A percentile compares a stretch with the other conserved stretches of the same genome.
Evolutionary conservation across 805 yeast genomes (phyloP).

Genomic region (Kregervanrija delftensis): DNA sequence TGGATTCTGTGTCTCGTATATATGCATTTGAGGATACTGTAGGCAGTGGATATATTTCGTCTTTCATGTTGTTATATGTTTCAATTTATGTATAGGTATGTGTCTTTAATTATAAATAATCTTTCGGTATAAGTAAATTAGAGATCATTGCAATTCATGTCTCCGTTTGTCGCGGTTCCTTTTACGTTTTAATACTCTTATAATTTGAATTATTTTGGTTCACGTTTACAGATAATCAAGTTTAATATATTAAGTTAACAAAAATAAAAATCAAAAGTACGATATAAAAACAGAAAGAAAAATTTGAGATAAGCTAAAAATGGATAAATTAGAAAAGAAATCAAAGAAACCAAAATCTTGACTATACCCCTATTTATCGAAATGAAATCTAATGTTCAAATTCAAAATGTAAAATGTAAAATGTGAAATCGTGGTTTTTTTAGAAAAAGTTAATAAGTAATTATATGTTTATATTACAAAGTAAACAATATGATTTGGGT

Average conservation of each 20-base stretch:
- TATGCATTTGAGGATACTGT: not conserved
- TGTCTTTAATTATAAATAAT: not conserved
- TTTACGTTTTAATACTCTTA: not conserved
- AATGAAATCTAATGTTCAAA: not conserved
- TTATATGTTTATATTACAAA: not conserved
- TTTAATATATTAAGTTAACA: no score
- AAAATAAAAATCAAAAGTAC: no score
- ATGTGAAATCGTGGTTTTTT: not conserved
- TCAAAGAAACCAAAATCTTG: no score
- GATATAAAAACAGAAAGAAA: no score
- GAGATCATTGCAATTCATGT: not conserved
- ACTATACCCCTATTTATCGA: not conserved
- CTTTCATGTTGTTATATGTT: not conserved
- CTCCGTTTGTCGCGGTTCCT: constrained; percentile 4
- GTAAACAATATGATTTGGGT: constrained; percentile 14
- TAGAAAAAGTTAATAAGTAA: constrained; percentile 9
- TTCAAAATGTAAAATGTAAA: not conserved
- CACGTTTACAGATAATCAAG: no score
- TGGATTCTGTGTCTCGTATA: constrained; percentile 12
- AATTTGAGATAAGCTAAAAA: no score
- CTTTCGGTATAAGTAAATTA: not conserved
- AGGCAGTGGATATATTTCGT: not conserved
- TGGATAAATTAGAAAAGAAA: no score
- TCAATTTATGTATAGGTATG: not conserved
- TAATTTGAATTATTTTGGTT: no score